These are phyloP conservation scores for Sporothrix phasma DNA, from an alignment of 2,329 filamentous ascomycete species.

Conservation along the genomic window DNA sequence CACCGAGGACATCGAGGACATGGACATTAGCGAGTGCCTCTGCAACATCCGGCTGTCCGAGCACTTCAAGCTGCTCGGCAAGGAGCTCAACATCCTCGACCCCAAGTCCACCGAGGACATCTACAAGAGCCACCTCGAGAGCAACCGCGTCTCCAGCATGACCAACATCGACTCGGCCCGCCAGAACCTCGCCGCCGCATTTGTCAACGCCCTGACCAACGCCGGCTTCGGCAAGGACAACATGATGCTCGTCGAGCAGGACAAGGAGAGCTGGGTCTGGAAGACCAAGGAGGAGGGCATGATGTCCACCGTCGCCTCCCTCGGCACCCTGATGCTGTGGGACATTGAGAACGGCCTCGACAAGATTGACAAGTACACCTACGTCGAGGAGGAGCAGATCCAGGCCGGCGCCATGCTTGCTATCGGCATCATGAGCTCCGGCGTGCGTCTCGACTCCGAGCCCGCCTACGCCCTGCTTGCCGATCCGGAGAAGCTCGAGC, in stretches of 20 bases:
- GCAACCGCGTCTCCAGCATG: conserved; percentile 80
- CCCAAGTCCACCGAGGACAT: conserved; percentile 97
- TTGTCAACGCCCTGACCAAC: conserved; percentile 96
- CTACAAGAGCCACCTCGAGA: conserved; percentile 98
- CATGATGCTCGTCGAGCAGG: conserved; percentile 87
- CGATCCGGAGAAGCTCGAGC: conserved; percentile 68
- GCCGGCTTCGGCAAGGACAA: conserved; percentile 93
- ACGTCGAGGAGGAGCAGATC: conserved; percentile 69
- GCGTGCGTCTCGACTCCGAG: conserved; percentile 80
- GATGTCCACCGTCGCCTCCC: conserved; percentile 88
- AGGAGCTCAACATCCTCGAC: conserved; percentile 93
- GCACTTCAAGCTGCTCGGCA: conserved; percentile 87
- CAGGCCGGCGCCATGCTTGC: conserved; percentile 86
- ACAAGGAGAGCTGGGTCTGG: conserved; percentile 94
- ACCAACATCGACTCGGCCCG: conserved; percentile 92
- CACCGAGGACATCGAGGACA: conserved; percentile 43
- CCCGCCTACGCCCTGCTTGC: conserved; percentile 79
- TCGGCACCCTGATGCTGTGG: conserved; percentile 87
- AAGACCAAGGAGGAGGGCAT: conserved; percentile 98
- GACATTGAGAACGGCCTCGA: conserved; percentile 87
- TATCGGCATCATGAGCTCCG: conserved; percentile 91
- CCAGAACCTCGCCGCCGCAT: conserved; percentile 90
- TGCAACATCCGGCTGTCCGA: conserved; percentile 82
- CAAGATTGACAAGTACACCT: conserved; percentile 91
- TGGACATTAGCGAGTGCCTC: conserved; percentile 72